Evolutionary conservation across 192 early-diverging fungal species (phyloP), one percentile per base, ranked within the genome.

Genomic region (Phlyctochytrium planicorne): DNA sequence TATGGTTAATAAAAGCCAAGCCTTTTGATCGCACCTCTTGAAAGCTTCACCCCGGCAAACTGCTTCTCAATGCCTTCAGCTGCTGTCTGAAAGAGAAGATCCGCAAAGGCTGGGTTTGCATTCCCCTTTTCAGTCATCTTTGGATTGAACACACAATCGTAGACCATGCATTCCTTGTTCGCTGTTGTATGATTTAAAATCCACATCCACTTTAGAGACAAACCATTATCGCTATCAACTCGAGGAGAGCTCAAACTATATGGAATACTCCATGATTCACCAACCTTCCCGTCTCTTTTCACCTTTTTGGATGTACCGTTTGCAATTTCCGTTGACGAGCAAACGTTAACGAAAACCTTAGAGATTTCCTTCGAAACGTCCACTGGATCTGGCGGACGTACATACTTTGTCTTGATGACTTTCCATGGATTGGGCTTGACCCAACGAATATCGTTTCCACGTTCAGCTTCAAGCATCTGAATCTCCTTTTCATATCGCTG

Each of bases 71-170:
- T 64, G 0, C 84, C 84, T 35, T 86, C 84, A 16, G 83, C 57
- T 16, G 84, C 81, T 6, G 80, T 79, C 14, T 29, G 29, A 3
- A 76, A 62, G 29, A 86, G 66, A 59, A 85, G 64, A 27, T 74
- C 40, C 53, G 75, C 59, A 59, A 86, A 86, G 2, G 59, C 52
- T 6, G 71, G 34, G 30, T 68, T 79, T 30, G 52, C 34, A 20
- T 30, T 31, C 17, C 68, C 73, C 37, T 62, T 33, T 59, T 69
- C 68, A 17, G 79, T 71, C 14, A 82, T 83, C 16, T 59, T 72
- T 52, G 84, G 83, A 75, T 83, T 79, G 60, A 85, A 82, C 12
- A 86, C 78, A 65, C 78, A 83, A 60, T 86, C 84, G 62, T 84
- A 85, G 0, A 86, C 83, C 3, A 67, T 68, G 57, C 79, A 82